These are phyloP conservation scores for Trichoderma virens DNA, from an alignment of 495 filamentous ascomycete species.

Conservation along the genomic window DNA sequence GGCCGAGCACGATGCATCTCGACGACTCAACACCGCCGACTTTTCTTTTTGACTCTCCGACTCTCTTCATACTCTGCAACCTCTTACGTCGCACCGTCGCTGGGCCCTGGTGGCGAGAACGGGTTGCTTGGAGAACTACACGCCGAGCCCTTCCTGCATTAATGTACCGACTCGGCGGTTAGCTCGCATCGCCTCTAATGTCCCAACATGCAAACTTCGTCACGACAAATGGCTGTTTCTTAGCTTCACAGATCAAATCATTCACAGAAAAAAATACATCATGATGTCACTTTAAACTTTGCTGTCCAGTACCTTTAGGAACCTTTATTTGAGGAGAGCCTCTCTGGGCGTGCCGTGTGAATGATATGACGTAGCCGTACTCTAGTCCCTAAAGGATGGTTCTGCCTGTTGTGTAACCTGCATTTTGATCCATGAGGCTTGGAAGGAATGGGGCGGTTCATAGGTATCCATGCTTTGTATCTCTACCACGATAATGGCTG, in stretches of 20 bases:
- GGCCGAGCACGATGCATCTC: neutral
- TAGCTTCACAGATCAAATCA: conserved; percentile 11
- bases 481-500: neutral
- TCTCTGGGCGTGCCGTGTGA: neutral
- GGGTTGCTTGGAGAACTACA: neutral
- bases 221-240: conserved; percentile 11
- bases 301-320: too few species aligned
- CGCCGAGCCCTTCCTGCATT: conserved; percentile 5
- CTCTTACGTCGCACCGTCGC: conserved; percentile 5
- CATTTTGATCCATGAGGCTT: neutral
- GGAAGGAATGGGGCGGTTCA: neutral
- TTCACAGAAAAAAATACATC: conserved; percentile 7
- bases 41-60: conserved; percentile 5
- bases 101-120: conserved; percentile 3
- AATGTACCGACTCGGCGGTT: conserved; percentile 9
- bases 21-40: conserved; percentile 3
- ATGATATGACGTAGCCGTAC: neutral
- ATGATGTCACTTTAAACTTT: neutral
- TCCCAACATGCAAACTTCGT: conserved; percentile 6
- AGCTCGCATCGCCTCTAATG: conserved; percentile 8
- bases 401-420: neutral
- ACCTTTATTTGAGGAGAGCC: too few species aligned
- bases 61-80: neutral
- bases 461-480: neutral
- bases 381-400: neutral